Base-by-base conservation (phyloP, 176 grass and related monocot genomes). In the Musa schizocarpa region DNA sequence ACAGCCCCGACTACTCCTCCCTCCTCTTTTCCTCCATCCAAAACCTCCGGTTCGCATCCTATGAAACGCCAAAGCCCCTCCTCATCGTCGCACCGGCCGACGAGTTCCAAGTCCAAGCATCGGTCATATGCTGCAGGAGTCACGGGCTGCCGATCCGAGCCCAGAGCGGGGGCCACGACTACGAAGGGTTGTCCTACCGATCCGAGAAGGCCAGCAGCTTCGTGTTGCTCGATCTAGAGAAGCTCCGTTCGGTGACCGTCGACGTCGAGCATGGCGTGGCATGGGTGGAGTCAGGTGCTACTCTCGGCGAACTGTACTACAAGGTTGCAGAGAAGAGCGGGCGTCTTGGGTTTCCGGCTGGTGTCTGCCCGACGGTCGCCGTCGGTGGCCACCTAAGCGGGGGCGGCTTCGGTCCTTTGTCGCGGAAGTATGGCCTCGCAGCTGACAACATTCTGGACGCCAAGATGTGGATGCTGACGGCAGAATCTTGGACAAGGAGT, bases 151-250 rank as follows among this genome's bases (percentile, higher is more conserved):
- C 62, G 54, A 4, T 96, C 61, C 83, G 85, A 64, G 81, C 85
- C 21, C 75, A 88, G 76, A 96, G 88, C 58, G 88, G 86, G 3
- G 92, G 88, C 1, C 88, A 95, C 72, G 88, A 95, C 79, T 95
- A 90, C 76, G 85, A 95, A 73, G 91, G 88, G 48, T 86, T 92
- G 23, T 96, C 88, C 21, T 96, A 87, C 80, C 78, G 88, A 21
- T 87, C 89, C 1, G 77, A 26, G 25, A 53, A 54, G 49, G 0
- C 10, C 1, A 82, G 83, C 66, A 66, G 23, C 53, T 91, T 96
- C 54, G 76, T 19, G 5, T 62, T 91, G 54, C 74, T 90, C 59
- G 81, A 83, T 65, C 70, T 83, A 27, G 29, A 10, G 13, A 74
- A 69, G 1, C 24, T 83, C 51, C 53, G 58, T 6, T 25, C 51